Evolutionary conservation across 1,284 basidiomycete species (phyloP), one percentile per base, ranked within the genome.

Genomic region (Leccinum pachyderme): DNA sequence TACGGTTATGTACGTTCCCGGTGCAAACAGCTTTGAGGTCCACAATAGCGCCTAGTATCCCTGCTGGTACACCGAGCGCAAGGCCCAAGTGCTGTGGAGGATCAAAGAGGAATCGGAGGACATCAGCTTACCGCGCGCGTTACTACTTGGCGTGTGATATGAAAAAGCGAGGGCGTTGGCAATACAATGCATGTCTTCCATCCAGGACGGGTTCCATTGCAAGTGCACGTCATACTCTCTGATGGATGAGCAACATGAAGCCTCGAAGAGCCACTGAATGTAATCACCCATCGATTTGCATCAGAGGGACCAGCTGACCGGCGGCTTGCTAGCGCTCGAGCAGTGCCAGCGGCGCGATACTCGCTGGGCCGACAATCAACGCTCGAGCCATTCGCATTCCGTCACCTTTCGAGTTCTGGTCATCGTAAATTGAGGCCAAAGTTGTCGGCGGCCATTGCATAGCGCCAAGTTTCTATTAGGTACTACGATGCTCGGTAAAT

Each of bases 61-160:
- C 12, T 48, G 22, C 13, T 15, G 32, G 24, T 27, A n/a, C 32
- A 33, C 7, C 24, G 24, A 24, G 13, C 15, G 13, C n/a, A 25
- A 29, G 29, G 29, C 29, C 8, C 29, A 29, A 33, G 13, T 15
- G 32, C 24, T 35, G 24, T 15, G 25, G 24, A 48, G n/a, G 8
- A 59, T 31, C 29, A 29, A 58, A 29, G n/a, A 18, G 15, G 45
- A 44, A 37, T 39, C 3, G 37, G 13, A 8, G 6, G 28, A n/a
- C 33, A 18, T 32, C 12, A 22, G 12, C 32, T 35, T 41, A 48
- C n/a, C n/a, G 28, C 18, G 18, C 37, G 37, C 37, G 18, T 39
- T 3, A 39, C 37, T 55, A 7, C n/a, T n/a, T n/a, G 56, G 18
- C 33, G 32, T 53, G 59, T 25, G 29, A 44, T 9, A 27, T 8